phyloP scores from a whole-genome alignment of 192 early-diverging fungal genomes.

The Coemansia sp. region DNA sequence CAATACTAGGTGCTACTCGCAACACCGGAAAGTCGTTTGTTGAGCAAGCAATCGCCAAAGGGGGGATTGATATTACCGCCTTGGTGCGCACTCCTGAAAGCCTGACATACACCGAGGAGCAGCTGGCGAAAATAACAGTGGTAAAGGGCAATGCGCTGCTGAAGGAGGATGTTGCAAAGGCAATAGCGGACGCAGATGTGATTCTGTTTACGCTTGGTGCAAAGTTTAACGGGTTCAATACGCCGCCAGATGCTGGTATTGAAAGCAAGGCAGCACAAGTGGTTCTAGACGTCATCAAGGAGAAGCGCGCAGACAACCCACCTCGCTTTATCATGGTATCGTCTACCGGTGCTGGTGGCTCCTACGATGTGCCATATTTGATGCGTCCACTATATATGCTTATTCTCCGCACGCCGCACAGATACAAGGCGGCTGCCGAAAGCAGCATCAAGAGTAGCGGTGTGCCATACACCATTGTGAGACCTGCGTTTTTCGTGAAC shows the following conservation, averaged over 20 bases:
- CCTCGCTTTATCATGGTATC: conserved; percentile 47
- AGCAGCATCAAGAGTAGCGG: conserved; percentile 35
- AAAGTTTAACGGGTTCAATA: conserved; percentile 14
- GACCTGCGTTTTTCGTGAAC: conserved; percentile 47
- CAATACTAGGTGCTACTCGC: conserved; percentile 40
- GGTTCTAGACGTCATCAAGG: conserved; percentile 28
- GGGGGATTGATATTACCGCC: conserved; percentile 24
- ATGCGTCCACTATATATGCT: conserved; percentile 23
- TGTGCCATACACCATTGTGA: conserved; percentile 45
- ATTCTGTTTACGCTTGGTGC: conserved; percentile 45
- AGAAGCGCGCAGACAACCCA: conserved; percentile 15
- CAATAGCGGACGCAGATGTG: conserved; percentile 40
- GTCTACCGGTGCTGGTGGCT: conserved; percentile 36
- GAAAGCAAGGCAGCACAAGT: conserved; percentile 16
- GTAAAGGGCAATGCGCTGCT: conserved; percentile 49
- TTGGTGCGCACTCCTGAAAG: conserved; percentile 40
- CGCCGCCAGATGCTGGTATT: conserved; percentile 22
- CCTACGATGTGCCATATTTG: conserved; percentile 32
- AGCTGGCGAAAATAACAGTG: conserved; percentile 30
- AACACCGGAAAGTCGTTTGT: conserved; percentile 41
- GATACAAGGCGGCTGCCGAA: conserved; percentile 32
- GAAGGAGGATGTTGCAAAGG: conserved; percentile 25
- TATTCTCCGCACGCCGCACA: conserved; percentile 24
- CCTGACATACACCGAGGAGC: conserved; percentile 40
- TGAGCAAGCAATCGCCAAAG: conserved; percentile 32